Base-by-base conservation (phyloP, 1,139 yeast species). In the Candida sanyaensis region DNA sequence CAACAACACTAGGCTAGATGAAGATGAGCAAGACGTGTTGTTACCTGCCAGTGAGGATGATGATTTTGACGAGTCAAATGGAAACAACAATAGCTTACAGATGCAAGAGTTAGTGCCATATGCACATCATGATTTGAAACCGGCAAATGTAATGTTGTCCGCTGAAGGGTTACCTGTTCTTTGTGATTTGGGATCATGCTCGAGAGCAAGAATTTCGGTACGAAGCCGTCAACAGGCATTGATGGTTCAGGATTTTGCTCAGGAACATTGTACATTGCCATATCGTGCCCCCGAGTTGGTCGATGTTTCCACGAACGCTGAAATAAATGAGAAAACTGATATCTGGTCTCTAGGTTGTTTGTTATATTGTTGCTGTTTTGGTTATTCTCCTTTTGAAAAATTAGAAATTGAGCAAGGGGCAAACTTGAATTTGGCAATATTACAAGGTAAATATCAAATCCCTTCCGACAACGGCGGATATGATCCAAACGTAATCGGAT, bases 331-430 rank as follows among this genome's bases (percentile, higher is more conserved):
- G 60, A 78, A 80, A 47, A 84, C 88, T 5, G 98, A 92, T 61
- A 81, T 92, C 17, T 92, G 98, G 98, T 86, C 96, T 5, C 65
- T 91, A 31, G 98, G 98, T 0, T 90, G 97, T 61, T 73, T 90
- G 1, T 62, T 90, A 24, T 92, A 87, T 65, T 81, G 92, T 1
- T 69, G 89, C 54, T 77, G 93, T 65, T 92, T 87, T 66, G 86
- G 88, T 0, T 77, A 77, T 37, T 87, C 96, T 2, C 98, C 98
- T 1, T 92, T 92, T 66, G 97, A 91, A 62, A 78, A 89, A 60
- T 83, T 87, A 60, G 95, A 90, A 56, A 77, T 81, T 41, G 85
- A 86, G 43, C 82, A 84, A 51, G 97, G 97, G 12, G 97, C 96
- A 3, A 88, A 86, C 53, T 73, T 91, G 54, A 83, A 78, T 49